A percentile compares a stretch with the other conserved stretches of the same genome.
Conservation (phyloP, 441 rosid species). For the Pelargonium fulgidum region DNA sequence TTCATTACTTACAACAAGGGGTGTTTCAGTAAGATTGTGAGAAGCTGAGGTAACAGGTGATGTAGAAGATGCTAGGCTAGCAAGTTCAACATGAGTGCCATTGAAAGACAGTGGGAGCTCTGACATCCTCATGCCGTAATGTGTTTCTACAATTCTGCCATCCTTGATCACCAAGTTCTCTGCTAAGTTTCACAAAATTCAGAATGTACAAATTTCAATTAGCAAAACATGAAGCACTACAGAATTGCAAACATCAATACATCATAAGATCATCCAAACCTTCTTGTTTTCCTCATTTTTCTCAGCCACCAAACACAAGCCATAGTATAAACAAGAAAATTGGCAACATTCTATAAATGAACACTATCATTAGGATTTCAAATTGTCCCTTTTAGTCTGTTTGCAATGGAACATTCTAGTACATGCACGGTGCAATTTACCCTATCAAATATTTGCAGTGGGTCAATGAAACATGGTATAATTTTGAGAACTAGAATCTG, state of each 20-base stretch:
- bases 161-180: slow-evolving; percentile 33
- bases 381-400: neutral
- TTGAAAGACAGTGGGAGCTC: slow-evolving; percentile 17
- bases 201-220: neutral
- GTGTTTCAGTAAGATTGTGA: slow-evolving; percentile 28
- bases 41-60: slow-evolving; percentile 32
- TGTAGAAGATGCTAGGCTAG: slow-evolving; percentile 37
- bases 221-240: neutral
- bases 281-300: neutral
- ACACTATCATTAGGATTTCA: neutral
- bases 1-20: slow-evolving; percentile 7
- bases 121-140: slow-evolving; percentile 20
- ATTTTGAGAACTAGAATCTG: too few species aligned
- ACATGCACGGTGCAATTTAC: neutral
- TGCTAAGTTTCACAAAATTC: slow-evolving; percentile 15
- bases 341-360: neutral
- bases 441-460: neutral
- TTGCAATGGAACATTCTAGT: neutral
- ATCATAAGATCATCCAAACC: neutral
- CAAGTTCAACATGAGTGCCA: slow-evolving; percentile 33
- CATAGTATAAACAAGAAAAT: neutral
- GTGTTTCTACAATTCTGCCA: slow-evolving; percentile 33
- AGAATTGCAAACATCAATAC: neutral
- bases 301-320: slow-evolving; percentile 3
- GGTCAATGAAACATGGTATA: too few species aligned